Percentiles rank a stretch among this genome's conserved stretches.
phyloP scores from a whole-genome alignment of 164 flowering plant species.

The Dillenia suffruticosa region DNA sequence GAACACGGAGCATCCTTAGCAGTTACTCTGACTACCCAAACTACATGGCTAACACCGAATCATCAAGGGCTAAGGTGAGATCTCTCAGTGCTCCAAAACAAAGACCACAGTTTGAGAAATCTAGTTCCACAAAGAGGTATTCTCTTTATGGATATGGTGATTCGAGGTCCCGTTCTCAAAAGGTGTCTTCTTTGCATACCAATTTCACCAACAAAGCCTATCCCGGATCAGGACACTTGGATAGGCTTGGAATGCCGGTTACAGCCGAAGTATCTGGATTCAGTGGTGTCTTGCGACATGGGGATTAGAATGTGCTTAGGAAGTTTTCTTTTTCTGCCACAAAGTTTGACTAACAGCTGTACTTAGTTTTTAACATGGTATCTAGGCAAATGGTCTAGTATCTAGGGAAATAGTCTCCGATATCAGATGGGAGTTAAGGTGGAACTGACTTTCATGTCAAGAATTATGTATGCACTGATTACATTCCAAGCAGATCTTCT shows the following conservation, averaged over 20 bases:
- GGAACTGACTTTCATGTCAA: no score
- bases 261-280: conserved; percentile 46
- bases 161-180: conserved; percentile 29
- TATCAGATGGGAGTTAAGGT: no score
- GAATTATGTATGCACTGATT: no score
- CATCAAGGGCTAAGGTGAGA: conserved; percentile 67
- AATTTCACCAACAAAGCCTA: conserved; percentile 62
- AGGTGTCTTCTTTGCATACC: conserved; percentile 27
- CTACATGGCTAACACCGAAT: conserved; percentile 85
- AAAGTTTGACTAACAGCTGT: no score
- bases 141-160: conserved; percentile 45
- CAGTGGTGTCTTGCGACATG: conserved; percentile 26
- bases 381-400: no score
- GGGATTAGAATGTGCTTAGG: no score
- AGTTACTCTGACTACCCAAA: conserved; percentile 56
- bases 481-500: no score
- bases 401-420: no score
- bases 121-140: conserved; percentile 29
- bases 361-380: no score
- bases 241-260: conserved; percentile 75
- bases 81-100: conserved; percentile 87
- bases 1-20: conserved; percentile 36
- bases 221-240: conserved; percentile 80
- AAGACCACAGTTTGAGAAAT: conserved; percentile 52
- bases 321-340: no score